Evolutionary conservation across 345 rosid species (phyloP).

Genomic region (Abelmoschus esculentus): DNA sequence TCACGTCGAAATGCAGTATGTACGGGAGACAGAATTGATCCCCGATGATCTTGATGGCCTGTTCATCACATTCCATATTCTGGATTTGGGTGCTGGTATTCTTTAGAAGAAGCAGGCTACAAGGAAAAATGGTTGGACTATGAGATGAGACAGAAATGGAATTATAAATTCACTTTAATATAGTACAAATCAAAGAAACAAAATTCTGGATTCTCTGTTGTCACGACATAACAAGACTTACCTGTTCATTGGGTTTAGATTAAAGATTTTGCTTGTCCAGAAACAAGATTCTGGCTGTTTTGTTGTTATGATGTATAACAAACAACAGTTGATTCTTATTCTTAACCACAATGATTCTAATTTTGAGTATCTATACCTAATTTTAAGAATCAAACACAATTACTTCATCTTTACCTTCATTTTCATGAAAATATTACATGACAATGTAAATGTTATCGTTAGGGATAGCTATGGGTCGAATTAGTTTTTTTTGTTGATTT

Average conservation of each 20-base stretch:
- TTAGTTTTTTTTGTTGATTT: no score
- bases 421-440: no score
- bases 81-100: neutral
- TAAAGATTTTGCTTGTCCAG: neutral
- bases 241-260: neutral
- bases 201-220: no score
- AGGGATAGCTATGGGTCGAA: no score
- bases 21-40: conserved; percentile 41
- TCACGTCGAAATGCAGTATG: conserved; percentile 46
- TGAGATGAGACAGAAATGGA: neutral
- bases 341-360: neutral
- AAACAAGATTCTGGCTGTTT: neutral
- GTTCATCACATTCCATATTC: conserved; percentile 16
- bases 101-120: neutral
- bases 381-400: neutral
- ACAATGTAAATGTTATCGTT: no score
- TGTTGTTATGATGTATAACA: neutral
- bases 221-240: neutral
- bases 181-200: neutral
- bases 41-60: conserved; percentile 19
- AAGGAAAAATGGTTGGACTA: neutral
- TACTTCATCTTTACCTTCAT: no score
- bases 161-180: neutral
- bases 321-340: neutral
- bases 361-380: neutral